phyloP scores from a whole-genome alignment of 257 asterid genomes.

The Rehmannia glutinosa region DNA sequence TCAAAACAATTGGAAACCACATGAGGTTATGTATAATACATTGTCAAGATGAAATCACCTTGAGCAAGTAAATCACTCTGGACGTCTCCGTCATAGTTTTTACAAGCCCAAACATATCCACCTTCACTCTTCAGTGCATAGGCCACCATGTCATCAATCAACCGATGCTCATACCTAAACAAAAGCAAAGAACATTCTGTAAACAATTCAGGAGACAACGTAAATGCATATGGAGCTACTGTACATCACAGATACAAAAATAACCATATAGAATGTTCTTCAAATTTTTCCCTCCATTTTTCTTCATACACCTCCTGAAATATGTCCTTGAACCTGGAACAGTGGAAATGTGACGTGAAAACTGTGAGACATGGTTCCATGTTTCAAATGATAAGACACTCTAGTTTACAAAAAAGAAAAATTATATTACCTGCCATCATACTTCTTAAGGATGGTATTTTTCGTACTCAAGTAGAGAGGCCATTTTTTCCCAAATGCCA shows the following conservation, averaged over 20 bases:
- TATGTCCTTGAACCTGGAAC: constrained; percentile 72
- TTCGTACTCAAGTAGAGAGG: constrained; percentile 87
- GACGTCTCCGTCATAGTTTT: constrained; percentile 87
- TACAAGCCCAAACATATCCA: constrained; percentile 93
- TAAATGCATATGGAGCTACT: not conserved
- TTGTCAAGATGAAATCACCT: constrained; percentile 39
- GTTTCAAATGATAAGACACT: not conserved
- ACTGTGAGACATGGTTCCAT: not conserved
- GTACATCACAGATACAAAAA: constrained; percentile 7
- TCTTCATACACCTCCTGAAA: constrained; percentile 82
- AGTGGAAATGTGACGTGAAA: not conserved
- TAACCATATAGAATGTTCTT: constrained; percentile 74
- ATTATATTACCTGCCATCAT: constrained; percentile 68
- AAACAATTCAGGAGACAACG: constrained; percentile 6
- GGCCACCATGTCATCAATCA: constrained; percentile 96
- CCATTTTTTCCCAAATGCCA: constrained; percentile 75
- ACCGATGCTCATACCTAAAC: constrained; percentile 78
- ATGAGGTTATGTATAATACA: not conserved
- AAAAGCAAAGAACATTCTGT: not conserved
- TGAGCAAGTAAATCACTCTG: constrained; percentile 92
- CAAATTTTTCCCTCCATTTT: constrained; percentile 72
- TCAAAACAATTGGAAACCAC: not conserved
- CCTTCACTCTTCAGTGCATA: constrained; percentile 81
- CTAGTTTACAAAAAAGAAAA: too few species aligned
- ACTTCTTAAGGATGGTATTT: constrained; percentile 79